Evolutionary conservation across 2,329 filamentous ascomycete genomes (phyloP).

Genomic region (Cercospora sp.): DNA sequence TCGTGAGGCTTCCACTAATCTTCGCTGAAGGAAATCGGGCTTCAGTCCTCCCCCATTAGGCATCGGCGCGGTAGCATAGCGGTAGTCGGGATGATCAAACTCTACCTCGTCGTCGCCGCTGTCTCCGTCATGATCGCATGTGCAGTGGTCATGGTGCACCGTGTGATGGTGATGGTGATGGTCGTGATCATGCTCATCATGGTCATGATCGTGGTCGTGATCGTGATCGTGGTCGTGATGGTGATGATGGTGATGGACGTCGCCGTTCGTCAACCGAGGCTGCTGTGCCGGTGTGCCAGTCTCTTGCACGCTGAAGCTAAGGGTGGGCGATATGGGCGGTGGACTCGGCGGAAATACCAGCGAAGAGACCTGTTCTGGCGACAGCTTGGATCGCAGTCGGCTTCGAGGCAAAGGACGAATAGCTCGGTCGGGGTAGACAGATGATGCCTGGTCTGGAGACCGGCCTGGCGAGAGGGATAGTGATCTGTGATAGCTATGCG

Average conservation of each 20-base stretch:
- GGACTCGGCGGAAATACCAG: constrained; percentile 80
- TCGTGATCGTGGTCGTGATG: constrained; percentile 48
- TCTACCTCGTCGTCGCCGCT: constrained; percentile 61
- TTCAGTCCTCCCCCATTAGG: constrained; percentile 28
- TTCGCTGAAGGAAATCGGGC: constrained; percentile 39
- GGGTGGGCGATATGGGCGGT: constrained; percentile 60
- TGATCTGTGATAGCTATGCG: constrained; percentile 31
- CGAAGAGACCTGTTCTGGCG: constrained; percentile 77
- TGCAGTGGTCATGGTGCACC: constrained; percentile 42
- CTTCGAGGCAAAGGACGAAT: constrained; percentile 91
- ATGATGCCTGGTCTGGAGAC: constrained; percentile 68
- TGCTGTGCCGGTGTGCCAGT: constrained; percentile 26
- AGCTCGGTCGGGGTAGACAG: constrained; percentile 82
- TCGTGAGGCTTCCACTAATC: constrained; percentile 41
- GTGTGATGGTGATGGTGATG: constrained; percentile 23
- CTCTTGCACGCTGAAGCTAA: constrained; percentile 32
- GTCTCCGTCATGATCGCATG: constrained; percentile 55
- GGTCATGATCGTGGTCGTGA: constrained; percentile 37
- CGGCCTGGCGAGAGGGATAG: constrained; percentile 33
- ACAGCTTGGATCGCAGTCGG: constrained; percentile 81
- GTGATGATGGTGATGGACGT: constrained; percentile 24
- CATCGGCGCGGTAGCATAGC: constrained; percentile 43
- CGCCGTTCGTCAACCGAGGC: constrained; percentile 32
- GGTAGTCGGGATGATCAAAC: constrained; percentile 45
- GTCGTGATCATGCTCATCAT: constrained; percentile 49